Evolutionary conservation across 495 filamentous ascomycete species (phyloP), one percentile per base, ranked within the genome.

Genomic region (Parachaetomium inaequale): DNA sequence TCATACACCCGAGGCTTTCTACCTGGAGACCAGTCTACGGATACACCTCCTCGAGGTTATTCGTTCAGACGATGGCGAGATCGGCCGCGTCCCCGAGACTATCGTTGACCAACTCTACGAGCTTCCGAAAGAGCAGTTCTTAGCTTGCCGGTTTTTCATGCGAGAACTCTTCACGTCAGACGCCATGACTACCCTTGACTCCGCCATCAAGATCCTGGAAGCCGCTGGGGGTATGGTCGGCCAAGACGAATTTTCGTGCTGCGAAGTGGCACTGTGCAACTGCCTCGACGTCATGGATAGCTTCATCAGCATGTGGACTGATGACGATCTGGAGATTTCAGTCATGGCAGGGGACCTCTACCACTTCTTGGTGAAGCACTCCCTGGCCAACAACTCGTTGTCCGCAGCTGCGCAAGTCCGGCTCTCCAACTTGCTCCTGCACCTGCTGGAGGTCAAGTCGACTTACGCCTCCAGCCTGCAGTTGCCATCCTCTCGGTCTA

Each of bases 291-390:
- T 90, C 63, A 81, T 97, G 78, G 79, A 79, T 53, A 80, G 82
- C 61, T 81, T 93, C 62, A 82, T 79, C 29, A 67, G 76, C 26
- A 75, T 87, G 58, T 96, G 91, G 90, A 73, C 81, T 23, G 76
- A 79, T 43, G 75, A 74, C 2, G 75, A 75, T 15, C 72, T 75
- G 34, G 78, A 84, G n/a, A 72, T 95, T 19, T 79, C 78, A 17
- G 80, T 84, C 1, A 78, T 81, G 57, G 90, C 85, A 28, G 80
- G 84, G 50, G 86, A 91, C 47, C 71, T 98, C n/a, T 98, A 96
- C 73, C 72, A 79, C 23, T 93, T 89, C 82, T 87, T 93, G 65
- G 82, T 91, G 23, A 84, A 83, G 36, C 79, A 76, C 19, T 80
- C 84, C 2, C 68, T 96, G 17, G 77, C 82, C 29, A 86, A 80